Base-by-base conservation (phyloP, 257 asterid genomes). In the Hygrophila difformis region DNA sequence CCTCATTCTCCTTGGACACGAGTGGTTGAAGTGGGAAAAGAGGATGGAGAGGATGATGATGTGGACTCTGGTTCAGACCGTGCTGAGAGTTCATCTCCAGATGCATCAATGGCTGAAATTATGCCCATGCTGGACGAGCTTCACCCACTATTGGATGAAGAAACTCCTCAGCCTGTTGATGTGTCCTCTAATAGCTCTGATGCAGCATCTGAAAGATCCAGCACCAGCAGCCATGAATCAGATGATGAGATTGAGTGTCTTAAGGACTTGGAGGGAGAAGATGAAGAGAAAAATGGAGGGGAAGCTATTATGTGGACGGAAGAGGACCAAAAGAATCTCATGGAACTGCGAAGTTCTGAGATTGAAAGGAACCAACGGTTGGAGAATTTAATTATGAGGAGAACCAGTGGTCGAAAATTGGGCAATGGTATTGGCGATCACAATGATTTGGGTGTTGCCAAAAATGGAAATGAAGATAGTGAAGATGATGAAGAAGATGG, bases 121-220 rank as follows among this genome's bases (percentile, higher is more conserved):
- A 73, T 74, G 46, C 94, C 94, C 8, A 75, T 87, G 88, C 94
- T 87, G n/a, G 87, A 84, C 56, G 95, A 87, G 68, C 94, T 87
- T 48, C 92, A 78, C 51, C 95, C 97, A 0, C 73, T 87, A 51
- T 63, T 87, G 40, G 92, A 75, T 42, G 84, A 71, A 47, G 89
- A 79, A 39, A 53, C 53, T 23, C 78, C 76, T 35, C 81, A 44
- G 35, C 74, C 68, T 10, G 58, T 38, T 69, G 64, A 52, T 34
- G 22, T 42, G 47, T 66, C 74, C 44, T 73, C 15, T 18, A 67
- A 59, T 44, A 78, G 61, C 51, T 79, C 77, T 44, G 84, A 74
- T 56, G 72, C 59, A 45, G 73, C 60, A 22, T 80, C 83, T 0
- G 72, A 73, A 17, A 56, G 47, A 48, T 77, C 87, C 7, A 44